Conservation (phyloP, 2,329 filamentous ascomycete species). For the Raffaelea deltoideospora region DNA sequence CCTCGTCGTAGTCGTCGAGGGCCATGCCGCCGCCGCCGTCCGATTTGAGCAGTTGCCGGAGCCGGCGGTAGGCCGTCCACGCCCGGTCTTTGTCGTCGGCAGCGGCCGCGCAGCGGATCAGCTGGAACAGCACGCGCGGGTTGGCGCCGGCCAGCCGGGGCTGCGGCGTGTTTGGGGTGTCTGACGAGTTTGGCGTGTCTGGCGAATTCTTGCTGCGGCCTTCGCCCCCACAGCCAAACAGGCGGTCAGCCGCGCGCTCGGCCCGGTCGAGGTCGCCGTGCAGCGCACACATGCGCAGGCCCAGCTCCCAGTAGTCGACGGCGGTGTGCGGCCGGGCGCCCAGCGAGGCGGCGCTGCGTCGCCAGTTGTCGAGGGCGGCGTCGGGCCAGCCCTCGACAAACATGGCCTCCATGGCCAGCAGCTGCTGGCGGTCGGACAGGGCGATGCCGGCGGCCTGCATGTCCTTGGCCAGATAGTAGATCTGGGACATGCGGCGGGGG, state of each 20-base stretch:
- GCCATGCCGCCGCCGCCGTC: conserved; percentile 29
- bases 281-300: conserved; percentile 47
- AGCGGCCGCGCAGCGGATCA: conserved; percentile 7
- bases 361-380: conserved; percentile 50
- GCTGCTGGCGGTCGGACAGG: conserved; percentile 40
- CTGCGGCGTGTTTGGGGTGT: too few relatives aligned
- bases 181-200: too few relatives aligned
- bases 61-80: conserved; percentile 50
- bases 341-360: conserved; percentile 36
- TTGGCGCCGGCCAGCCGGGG: neutral
- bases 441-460: conserved; percentile 43
- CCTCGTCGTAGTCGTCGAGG: conserved; percentile 61
- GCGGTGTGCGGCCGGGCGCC: conserved; percentile 32
- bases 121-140: conserved; percentile 6
- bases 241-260: conserved; percentile 34
- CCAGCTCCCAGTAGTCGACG: conserved; percentile 46
- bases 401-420: conserved; percentile 54
- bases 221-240: conserved; percentile 27
- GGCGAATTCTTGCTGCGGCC: conserved; percentile 1
- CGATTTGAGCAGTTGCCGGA: conserved; percentile 44
- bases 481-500: conserved; percentile 41
- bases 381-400: conserved; percentile 45
- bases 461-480: conserved; percentile 49
- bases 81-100: conserved; percentile 35
- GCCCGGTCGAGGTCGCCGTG: conserved; percentile 44